Evolutionary conservation across 179 eudicot genomes (phyloP).

Genomic region (Beta lomatogona): DNA sequence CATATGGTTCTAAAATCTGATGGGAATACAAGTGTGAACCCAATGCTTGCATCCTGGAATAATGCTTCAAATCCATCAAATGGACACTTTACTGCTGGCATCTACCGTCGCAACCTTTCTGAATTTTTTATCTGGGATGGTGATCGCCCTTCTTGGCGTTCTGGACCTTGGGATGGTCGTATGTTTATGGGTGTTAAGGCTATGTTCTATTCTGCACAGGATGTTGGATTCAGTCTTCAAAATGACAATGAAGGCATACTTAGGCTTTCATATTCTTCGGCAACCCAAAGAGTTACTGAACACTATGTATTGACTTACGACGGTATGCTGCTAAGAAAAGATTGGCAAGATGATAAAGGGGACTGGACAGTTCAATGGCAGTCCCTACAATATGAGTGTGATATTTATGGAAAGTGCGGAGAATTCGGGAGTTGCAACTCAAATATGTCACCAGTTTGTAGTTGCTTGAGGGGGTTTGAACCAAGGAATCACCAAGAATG

Average conservation of each 20-base stretch:
- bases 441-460: conserved; percentile 29
- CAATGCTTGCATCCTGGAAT: conserved; percentile 31
- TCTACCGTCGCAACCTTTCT: conserved; percentile 13
- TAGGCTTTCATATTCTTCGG: not conserved
- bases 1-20: conserved; percentile 15
- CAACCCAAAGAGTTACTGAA: not conserved
- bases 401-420: conserved; percentile 46
- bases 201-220: not conserved
- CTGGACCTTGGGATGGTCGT: conserved; percentile 44
- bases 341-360: conserved; percentile 21
- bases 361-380: conserved; percentile 21
- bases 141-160: conserved; percentile 28
- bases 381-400: conserved; percentile 28
- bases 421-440: conserved; percentile 42
- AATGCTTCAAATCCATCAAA: conserved; percentile 39
- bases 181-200: conserved; percentile 28
- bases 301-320: conserved; percentile 23
- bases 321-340: conserved; percentile 1
- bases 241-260: not conserved
- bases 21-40: not conserved
- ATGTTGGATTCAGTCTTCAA: conserved; percentile 1
- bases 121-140: conserved; percentile 34
- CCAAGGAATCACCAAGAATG: conserved; percentile 40
- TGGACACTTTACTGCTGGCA: conserved; percentile 30
- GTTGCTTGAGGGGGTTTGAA: conserved; percentile 42